Evolutionary conservation across 1,284 basidiomycete species (phyloP), one percentile per base, ranked within the genome.

Genomic region (Wolfiporia cocos): DNA sequence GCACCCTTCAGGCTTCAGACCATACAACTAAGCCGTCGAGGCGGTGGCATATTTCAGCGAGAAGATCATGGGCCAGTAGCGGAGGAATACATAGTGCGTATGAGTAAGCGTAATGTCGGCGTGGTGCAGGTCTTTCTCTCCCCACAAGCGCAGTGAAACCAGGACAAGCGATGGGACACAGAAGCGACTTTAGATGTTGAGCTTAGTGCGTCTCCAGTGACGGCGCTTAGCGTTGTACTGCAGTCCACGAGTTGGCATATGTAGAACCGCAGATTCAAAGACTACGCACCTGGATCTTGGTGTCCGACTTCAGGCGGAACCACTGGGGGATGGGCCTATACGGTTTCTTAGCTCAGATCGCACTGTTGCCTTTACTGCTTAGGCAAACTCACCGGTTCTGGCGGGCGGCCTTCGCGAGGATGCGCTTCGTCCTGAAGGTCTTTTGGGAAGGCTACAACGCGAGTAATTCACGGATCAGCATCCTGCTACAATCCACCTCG

Each of bases 271-370:
- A 11, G n/a, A 12, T 17, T 37, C 11, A 28, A 36, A n/a, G 2
- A 17, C 18, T n/a, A 58, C 83, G 65, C 64, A 92, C 89, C 69
- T 92, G 89, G 61, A 94, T 94, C 73, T 92, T 94, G 52, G 81
- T 89, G 68, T 92, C 94, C 57, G 91, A 86, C 81, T 96, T 97
- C 54, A 97, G 76, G 58, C 93, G 91, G 83, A 94, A 97, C 94
- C 93, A 98, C 64, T 95, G 92, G 52, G 93, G 94, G 52, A 98
- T 95, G 54, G 93, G 93, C 64, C 89, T 91, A 46, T 22, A 49
- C 20, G 18, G 26, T 21, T 37, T 19, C n/a, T 34, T 43, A 47
- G 32, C 17, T 43, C 47, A 49, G 36, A 37, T 21, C 5, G 39
- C 4, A 34, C 33, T 31, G 33, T 19, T 24, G 17, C 20, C 17